These are phyloP conservation scores for Oehlia diaphana DNA, from an alignment of 192 early-diverging fungal genomes.

Conservation along the genomic window DNA sequence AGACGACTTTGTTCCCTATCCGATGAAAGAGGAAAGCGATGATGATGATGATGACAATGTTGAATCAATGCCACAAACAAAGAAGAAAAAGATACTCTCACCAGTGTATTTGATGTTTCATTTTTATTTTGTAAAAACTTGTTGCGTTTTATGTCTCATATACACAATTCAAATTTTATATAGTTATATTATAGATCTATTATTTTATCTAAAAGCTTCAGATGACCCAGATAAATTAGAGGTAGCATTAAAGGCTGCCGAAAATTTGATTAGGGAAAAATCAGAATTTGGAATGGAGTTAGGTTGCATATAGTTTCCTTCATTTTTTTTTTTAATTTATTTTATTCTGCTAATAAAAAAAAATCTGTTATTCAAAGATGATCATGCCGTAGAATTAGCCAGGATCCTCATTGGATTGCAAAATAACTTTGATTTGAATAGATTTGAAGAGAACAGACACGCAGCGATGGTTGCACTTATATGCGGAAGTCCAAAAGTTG, in stretches of 20 bases:
- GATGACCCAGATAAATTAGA: slow-evolving; percentile 28
- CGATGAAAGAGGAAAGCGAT: slow-evolving; percentile 26
- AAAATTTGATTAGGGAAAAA: slow-evolving; percentile 23
- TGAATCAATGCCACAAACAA: neutral
- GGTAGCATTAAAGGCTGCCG: slow-evolving; percentile 8
- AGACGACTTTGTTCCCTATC: slow-evolving; percentile 28
- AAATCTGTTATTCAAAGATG: slow-evolving; percentile 2
- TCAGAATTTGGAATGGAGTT: slow-evolving; percentile 18
- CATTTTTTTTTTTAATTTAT: neutral
- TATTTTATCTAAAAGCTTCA: slow-evolving; percentile 6
- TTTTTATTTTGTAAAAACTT: neutral
- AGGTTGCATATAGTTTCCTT: neutral
- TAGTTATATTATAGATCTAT: slow-evolving; percentile 29
- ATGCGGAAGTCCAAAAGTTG: slow-evolving; percentile 23
- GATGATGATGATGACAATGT: slow-evolving; percentile 1
- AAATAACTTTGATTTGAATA: slow-evolving; percentile 14
- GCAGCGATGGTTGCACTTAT: slow-evolving; percentile 19
- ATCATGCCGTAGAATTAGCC: slow-evolving; percentile 22
- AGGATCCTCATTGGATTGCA: neutral
- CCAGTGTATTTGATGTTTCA: slow-evolving; percentile 19
- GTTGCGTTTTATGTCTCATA: neutral
- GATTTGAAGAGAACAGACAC: slow-evolving; percentile 26
- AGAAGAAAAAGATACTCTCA: neutral
- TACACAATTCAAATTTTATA: neutral
- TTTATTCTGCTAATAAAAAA: neutral